Conservation (phyloP, 306 rosid genomes). For the Cicer bijugum region DNA sequence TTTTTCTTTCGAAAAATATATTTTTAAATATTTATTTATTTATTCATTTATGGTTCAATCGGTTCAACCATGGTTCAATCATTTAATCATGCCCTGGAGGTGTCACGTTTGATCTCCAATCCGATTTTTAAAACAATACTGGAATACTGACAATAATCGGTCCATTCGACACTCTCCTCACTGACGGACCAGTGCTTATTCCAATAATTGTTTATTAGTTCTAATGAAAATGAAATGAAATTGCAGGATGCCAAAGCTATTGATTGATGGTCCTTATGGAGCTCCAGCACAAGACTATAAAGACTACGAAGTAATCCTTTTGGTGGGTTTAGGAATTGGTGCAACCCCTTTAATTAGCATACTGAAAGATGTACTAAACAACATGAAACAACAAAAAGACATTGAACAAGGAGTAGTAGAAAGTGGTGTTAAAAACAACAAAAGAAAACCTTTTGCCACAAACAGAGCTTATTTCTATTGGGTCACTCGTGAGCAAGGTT, state of each 20-base stretch:
- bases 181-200: neutral
- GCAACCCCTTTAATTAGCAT: conserved; percentile 90
- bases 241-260: conserved; percentile 76
- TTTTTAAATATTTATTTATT: no score
- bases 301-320: conserved; percentile 77
- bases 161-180: no score
- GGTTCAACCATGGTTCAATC: no score
- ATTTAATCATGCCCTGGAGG: no score
- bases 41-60: no score
- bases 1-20: no score
- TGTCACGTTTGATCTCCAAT: no score
- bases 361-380: conserved; percentile 78
- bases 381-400: conserved; percentile 68
- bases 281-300: conserved; percentile 97
- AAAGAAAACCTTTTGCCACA: conserved; percentile 68
- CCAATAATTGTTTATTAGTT: neutral
- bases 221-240: neutral
- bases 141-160: no score
- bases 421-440: conserved; percentile 47
- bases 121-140: no score
- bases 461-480: conserved; percentile 86
- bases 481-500: conserved; percentile 94
- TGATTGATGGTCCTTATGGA: conserved; percentile 87
- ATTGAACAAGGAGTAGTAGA: conserved; percentile 56
- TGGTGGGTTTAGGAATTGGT: conserved; percentile 85